Base-by-base conservation (phyloP, 2,329 filamentous ascomycete genomes). In the Zelopaecilomyces penicillatus region DNA sequence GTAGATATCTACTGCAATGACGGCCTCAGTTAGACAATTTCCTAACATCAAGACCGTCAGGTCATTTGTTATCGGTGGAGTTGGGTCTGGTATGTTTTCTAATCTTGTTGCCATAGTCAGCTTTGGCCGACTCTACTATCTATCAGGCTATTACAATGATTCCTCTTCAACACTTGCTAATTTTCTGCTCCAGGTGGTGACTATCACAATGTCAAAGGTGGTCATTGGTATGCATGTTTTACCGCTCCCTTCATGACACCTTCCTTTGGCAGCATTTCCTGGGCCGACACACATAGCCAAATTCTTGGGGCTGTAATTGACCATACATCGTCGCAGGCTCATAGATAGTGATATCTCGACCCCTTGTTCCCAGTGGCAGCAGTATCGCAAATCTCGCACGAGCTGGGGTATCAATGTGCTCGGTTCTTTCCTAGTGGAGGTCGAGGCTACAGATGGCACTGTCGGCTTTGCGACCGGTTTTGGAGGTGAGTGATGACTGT, bases 331-430 rank as follows among this genome's bases (percentile, higher is more conserved):
- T 34, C 40, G 71, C 65, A 95, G 89, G 90, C 73, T 96, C 55
- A 85, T 96, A 52, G 90, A 95, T 67, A 85, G 84, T 50, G 83
- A 90, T 54, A 96, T 96, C 61, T 89, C 90, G 2, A 96, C 89
- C 1, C 90, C 90, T 5, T 94, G 90, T 77, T 91, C 88, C 41
- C 78, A 81, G 65, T 95, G 90, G 78, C 86, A 93, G 52, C 73
- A 90, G 55, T 96, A 95, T 66, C 82, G 89, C 53, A 80, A 83
- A 49, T 95, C 89, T 33, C 77, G 90, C 55, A 95, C 89, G 9
- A 89, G 83, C 63, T 96, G 88, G 87, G 90, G 90, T 33, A 96
- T 96, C 74, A 96, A 96, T 57, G 89, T 95, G 6, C 70, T 96
- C 28, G 90, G 90, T 2, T 95, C 89, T 0, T 95, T 96, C 68